Evolutionary conservation across 768 basidiomycete genomes (phyloP), one percentile per base, ranked within the genome.

Genomic region (Mycena galopus): DNA sequence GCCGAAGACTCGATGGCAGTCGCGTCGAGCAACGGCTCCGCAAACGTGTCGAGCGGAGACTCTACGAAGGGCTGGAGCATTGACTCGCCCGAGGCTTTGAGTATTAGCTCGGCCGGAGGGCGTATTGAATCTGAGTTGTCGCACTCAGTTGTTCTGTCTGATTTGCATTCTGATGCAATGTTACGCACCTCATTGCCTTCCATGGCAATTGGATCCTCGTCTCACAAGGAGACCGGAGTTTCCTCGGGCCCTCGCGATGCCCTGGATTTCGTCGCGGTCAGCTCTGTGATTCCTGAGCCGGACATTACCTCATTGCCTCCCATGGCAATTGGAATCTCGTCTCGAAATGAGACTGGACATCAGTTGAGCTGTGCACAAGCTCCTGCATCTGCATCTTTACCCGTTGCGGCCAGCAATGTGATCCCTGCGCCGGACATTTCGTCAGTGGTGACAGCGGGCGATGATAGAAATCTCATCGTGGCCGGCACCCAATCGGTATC

Each of bases 131-230:
- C 63, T 55, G 63, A 64, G n/a, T 65, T 65, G 14, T 65, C 63
- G 37, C 33, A 56, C n/a, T 53, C 47, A 37, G 51, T 37, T 4
- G 23, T 50, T 50, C 23, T 32, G 35, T 23, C 21, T 3, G 32
- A 14, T 27, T 53, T 42, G 63, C 63, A 39, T 55, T 19, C 8
- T 23, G n/a, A 4, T 39, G 63, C 63, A 56, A 53, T 35, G 53
- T 19, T 32, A 65, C 63, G 35, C 50, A 65, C 63, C 63, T 65
- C 51, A 65, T 53, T 65, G 50, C 33, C 63, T 55, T 65, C 63
- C 51, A 65, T 39, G 63, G 63, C 51, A 55, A 53, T 65, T 53
- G 63, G 63, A 65, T 42, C 50, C 17, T 65, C 23, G 33, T 53
- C 63, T 37, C 50, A 2, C 9, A 19, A 51, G 7, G 62, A 64